Base-by-base conservation (phyloP, 129 eudicot genomes). In the Kitagawia praeruptora region DNA sequence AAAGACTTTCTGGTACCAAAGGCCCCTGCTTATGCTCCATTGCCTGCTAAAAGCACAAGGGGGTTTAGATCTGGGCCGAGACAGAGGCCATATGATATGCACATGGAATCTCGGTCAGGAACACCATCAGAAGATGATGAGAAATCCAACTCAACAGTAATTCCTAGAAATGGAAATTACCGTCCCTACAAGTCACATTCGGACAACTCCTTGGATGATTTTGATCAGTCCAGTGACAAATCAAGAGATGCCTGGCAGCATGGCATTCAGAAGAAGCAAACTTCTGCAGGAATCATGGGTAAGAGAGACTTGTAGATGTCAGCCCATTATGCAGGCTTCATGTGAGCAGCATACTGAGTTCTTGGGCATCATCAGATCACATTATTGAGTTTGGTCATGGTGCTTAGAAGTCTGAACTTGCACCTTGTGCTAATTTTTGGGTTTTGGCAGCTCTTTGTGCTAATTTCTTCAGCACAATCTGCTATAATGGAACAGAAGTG, bases 61-160 rank as follows among this genome's bases (percentile, higher is more conserved):
- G 89, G 89, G 23, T 75, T 70, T 75, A 89, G 94, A 83, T 81
- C 91, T 74, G 90, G 88, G 27, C 78, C 81, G 16, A 80, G 89
- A 80, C 87, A 87, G 34, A 86, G 97, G 81, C 84, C 89, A 53
- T 86, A 83, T 71, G 92, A 94, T 81, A 49, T 79, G 80, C 85
- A 79, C 70, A 70, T 79, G 82, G 98, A 96, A 13, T 84, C 97
- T 74, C 85, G 91, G 82, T 88, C 92, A 39, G 89, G 92, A 74
- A 83, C 92, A 56, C 83, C 93, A 63, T 85, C 89, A 34, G 97
- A 89, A 85, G 97, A 89, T 67, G 97, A 88, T 41, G 88, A 85
- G 72, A 88, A 84, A 82, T 75, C 86, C 5, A 88, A 82, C 66
- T 51, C 85, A 44, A 70, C 88, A 10, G 73, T 46, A 70, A 73